A percentile compares a stretch with the other conserved stretches of the same genome.
Conservation (phyloP, 1,284 basidiomycete genomes). For the Ustilago esculenta region DNA sequence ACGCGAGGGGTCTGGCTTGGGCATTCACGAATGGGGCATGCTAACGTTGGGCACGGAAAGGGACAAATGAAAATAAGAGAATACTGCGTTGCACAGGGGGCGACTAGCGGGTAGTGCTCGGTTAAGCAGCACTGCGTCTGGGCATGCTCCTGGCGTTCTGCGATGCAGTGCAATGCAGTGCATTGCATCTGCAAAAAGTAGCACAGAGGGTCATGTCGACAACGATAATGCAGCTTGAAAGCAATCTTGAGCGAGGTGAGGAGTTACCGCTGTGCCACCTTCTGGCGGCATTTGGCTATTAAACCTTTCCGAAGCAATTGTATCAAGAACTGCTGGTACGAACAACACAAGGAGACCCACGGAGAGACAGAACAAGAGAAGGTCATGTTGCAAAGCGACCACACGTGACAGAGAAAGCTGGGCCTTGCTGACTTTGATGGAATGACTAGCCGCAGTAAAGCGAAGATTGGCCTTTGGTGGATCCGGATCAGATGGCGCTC, state of each 20-base stretch:
- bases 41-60: not conserved
- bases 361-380: not conserved
- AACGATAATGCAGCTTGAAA: conserved; percentile 1
- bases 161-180: too few relatives aligned
- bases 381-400: too few relatives aligned
- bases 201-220: conserved; percentile 3
- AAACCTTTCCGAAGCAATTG: not conserved
- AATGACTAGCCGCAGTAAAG: too few relatives aligned
- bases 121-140: conserved; percentile 12
- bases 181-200: conserved; percentile 7
- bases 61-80: not conserved
- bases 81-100: not conserved
- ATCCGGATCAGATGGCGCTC: too few relatives aligned
- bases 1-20: conserved; percentile 34
- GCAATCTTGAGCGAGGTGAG: not conserved
- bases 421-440: too few relatives aligned
- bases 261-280: not conserved
- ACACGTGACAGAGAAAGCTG: too few relatives aligned
- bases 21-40: conserved; percentile 9
- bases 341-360: not conserved
- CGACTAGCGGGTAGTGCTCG: conserved; percentile 5
- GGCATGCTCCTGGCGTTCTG: conserved; percentile 9
- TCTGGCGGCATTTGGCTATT: not conserved
- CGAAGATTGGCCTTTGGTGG: too few relatives aligned
- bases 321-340: not conserved